Base-by-base conservation (phyloP, 208 protist species). In the Blechomonas ayalai region DNA sequence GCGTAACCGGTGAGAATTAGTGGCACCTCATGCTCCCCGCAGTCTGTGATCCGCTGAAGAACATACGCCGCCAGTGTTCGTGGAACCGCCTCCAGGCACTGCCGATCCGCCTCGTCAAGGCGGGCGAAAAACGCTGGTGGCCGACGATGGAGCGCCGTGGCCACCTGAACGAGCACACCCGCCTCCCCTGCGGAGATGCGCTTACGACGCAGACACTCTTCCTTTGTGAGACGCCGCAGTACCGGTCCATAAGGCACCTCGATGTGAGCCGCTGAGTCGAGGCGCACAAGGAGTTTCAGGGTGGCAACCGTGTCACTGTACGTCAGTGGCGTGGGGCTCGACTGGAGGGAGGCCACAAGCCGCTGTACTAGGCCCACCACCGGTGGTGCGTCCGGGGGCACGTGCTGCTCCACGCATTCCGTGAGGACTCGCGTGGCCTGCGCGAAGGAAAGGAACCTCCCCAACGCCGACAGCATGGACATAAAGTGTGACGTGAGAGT, bases 1-100 rank as follows among this genome's bases (percentile, higher is more conserved):
- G 73, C 64, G 54, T 73, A 87, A 26, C 78, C 78, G 36, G 59
- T 46, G 13, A 87, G 44, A 19, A 82, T 58, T 33, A 50, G 52
- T 1, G 78, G 68, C 1, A 82, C 32, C 40, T 82, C 73, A 12
- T 70, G 53, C 9, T 58, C 26, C 15, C 42, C 16, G 39, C 58
- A 68, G 8, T 62, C 53, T 57, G 75, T 69, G n/a, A 72, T 52
- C 16, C 56, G 34, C 15, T 61, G 75, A 13, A 84, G 52, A 0
- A 64, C 64, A 19, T 45, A 49, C 27, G 52, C 67, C 18, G 70
- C 75, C 10, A 84, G 45, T 15, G 41, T 46, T 4, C 28, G 23
- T 19, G 59, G 50, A 36, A 68, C 60, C 28, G 59, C 47, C 16
- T 59, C 35, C 24, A 63, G 37, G 41, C 54, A 58, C n/a, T 59